Evolutionary conservation across 129 eudicot genomes (phyloP), one percentile per base, ranked within the genome.

Genomic region (Mikania micrantha): DNA sequence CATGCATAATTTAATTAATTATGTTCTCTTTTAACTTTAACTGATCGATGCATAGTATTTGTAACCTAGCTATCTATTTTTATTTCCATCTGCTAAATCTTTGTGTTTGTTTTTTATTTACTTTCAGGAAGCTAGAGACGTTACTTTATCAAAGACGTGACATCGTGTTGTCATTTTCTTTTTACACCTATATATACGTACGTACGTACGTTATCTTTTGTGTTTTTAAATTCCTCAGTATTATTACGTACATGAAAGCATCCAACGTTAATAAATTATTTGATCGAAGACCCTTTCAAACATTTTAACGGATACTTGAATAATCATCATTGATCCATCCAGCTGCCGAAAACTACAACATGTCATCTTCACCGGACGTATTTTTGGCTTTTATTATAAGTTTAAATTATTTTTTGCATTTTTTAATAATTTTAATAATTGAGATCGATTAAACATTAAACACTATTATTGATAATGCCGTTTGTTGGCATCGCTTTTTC

Each of bases 361-460:
- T 71, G 67, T 17, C 67, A 20, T 59, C 34, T 31, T 56, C 70
- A 75, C 44, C 32, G 12, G 24, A 13, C 38, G 34, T 44, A 47
- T 35, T 13, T 71, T 78, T 71, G 77, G 69, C 64, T 48, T 57
- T 77, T 21, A 1, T 61, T 60, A 42, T 59, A 65, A 57, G 21
- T 35, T 72, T 72, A 41, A 9, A n/a, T 17, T 35, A 57, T 29
- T 31, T 9, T 40, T 9, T 40, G 11, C 22, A 38, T 24, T 60
- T 45, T 68, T 76, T 61, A 61, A 34, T 36, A 54, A n/a, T n/a
- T n/a, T n/a, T 56, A 77, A 77, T 77, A 69, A 77, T 78, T 56
- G 63, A 62, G 36, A 70, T 73, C 40, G 53, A 64, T 8, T 16
- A 41, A 28, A 44, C 12, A 56, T 25, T 50, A 50, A 11, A 50